Conservation (phyloP, 257 asterid genomes). For the Jacaranda mimosifolia region DNA sequence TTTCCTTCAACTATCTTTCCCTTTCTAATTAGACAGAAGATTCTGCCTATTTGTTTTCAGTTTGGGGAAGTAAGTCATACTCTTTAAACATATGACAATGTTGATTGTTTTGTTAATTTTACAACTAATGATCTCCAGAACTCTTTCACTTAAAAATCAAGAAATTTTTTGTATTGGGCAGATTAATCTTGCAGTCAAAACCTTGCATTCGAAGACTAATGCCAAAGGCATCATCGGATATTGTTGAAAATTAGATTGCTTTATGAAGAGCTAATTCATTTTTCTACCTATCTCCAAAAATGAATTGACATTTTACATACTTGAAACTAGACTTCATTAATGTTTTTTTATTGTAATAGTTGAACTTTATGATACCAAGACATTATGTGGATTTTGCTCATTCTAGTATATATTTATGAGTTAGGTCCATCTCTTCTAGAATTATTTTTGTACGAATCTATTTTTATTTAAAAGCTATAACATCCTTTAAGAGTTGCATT, state of each 20-base stretch:
- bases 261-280: background rate
- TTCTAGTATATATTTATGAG: too few relatives aligned
- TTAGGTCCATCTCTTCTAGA: too few relatives aligned
- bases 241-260: background rate
- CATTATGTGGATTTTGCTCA: too few relatives aligned
- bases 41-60: slow-evolving; percentile 17
- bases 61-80: background rate
- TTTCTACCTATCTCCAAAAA: background rate
- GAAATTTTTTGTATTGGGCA: background rate
- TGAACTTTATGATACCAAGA: too few relatives aligned
- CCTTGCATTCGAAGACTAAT: slow-evolving; percentile 4
- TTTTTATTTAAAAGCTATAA: too few relatives aligned
- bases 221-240: background rate
- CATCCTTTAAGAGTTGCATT: too few relatives aligned
- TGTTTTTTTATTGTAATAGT: too few relatives aligned
- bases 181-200: background rate
- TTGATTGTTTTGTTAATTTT: background rate
- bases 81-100: background rate
- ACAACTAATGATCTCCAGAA: background rate
- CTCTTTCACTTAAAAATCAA: slow-evolving; percentile 31
- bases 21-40: slow-evolving; percentile 36
- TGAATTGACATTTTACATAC: background rate
- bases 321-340: too few relatives aligned
- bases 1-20: background rate
- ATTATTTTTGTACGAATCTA: too few relatives aligned